Evolutionary conservation across 148 eudicot genomes (phyloP), one percentile per base, ranked within the genome.

Genomic region (Camellia lanceoleosa): DNA sequence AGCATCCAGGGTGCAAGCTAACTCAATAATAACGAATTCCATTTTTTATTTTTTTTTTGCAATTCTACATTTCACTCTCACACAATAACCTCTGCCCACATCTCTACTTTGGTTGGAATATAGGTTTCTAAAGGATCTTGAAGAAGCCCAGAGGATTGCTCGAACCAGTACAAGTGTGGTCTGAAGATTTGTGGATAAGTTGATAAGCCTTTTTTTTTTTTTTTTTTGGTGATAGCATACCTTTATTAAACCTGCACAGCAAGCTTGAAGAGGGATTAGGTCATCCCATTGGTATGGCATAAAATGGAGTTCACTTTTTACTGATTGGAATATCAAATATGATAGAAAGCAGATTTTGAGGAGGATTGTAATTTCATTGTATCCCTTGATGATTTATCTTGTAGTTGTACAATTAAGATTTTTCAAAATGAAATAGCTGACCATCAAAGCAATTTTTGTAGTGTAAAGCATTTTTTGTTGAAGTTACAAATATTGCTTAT

Each of bases 91-190:
- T 19, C 30, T 59, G 44, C 19, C 58, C 68, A 61, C 60, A 71
- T 20, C 65, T 78, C 65, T 18, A 47, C 30, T 62, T 61, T 68
- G 68, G 72, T 76, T 23, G 69, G 30, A 49, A 46, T 83, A 41
- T 78, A 94, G 98, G 91, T 94, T 94, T 81, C 77, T 94, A 86
- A 92, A 87, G 87, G 98, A 94, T 87, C 98, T 94, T 74, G 97
- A 94, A 87, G 93, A 94, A 83, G 98, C 98, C 65, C 96, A 91
- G 68, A 87, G 93, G 86, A 78, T 88, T 68, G 86, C 89, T 67
- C 85, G 93, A 55, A 83, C 89, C 38, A 90, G 87, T 86, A 85
- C 83, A 52, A 85, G 76, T 77, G 77, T 87, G 78, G 73, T 80
- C 44, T 80, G 42, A 80, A 13, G 51, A 19, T 64, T 4, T 54